Base-by-base conservation (phyloP, 2,329 filamentous ascomycete genomes). In the Dactylellina leptospora region DNA sequence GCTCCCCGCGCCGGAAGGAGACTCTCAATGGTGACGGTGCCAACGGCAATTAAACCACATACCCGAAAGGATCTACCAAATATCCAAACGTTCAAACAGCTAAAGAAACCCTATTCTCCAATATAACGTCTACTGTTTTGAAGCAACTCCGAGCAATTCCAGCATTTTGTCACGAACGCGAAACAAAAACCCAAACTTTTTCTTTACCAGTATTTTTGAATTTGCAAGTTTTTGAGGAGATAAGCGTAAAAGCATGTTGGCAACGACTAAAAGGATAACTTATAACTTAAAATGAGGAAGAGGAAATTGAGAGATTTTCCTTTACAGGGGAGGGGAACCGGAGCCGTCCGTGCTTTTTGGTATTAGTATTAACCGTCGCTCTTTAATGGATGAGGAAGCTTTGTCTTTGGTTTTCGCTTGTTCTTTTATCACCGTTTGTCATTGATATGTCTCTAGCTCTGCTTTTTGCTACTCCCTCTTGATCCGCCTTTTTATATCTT, bases 1-100 rank as follows among this genome's bases (percentile, higher is more conserved):
- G 84, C 10, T 62, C 59, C n/a, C 74, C 74, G 3, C 50, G 62
- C 25, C 48, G 38, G 16, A 73, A 66, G 38, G 59, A 48, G 16
- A 33, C 44, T 1, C 27, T 66, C 47, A 66, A 64, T 23, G 61
- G 54, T 5, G 51, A 55, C 13, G 44, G 16, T 30, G 25, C 47
- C 10, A 59, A 58, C n/a, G 60, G 59, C 4, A 38, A 22, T n/a
- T 63, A 45, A 30, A 42, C 2, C 40, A 4, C 40, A 4, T 18
- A 22, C 3, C 40, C 16, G 18, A 3, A 20, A 8, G 2, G n/a
- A 18, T 16, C 13, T 9, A n/a, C n/a, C n/a, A n/a, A n/a, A n/a
- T n/a, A n/a, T n/a, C n/a, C n/a, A n/a, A n/a, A n/a, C 22, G 13
- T 8, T 10, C 33, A 10, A 38, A 38, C 33, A 38, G 40, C 11